These are phyloP conservation scores for Dioscorea alata DNA, from an alignment of 106 monocot species.

Conservation along the genomic window DNA sequence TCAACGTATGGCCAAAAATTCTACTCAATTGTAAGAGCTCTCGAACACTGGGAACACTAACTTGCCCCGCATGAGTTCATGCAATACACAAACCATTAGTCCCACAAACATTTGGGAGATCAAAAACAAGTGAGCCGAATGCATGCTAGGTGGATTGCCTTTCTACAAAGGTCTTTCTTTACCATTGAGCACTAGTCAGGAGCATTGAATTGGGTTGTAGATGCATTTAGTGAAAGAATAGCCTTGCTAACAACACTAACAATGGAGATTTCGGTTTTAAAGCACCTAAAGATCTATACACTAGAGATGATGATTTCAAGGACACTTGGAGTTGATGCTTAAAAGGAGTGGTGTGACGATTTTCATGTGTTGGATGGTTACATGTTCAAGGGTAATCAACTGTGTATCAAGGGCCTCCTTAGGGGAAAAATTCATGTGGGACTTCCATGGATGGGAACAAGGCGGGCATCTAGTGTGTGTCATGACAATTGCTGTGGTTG, in stretches of 20 bases:
- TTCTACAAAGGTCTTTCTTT: neutral
- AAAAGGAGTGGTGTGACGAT: neutral
- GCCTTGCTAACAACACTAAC: neutral
- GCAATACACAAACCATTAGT: neutral
- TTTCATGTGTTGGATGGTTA: neutral
- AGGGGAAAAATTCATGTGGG: neutral
- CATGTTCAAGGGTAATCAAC: neutral
- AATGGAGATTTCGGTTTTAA: neutral
- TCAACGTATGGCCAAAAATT: neutral
- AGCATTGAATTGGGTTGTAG: neutral
- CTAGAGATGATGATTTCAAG: neutral
- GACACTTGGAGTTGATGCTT: neutral
- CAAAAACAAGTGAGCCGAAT: neutral
- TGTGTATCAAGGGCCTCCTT: neutral
- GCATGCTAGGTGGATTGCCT: neutral
- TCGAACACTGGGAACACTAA: constrained; percentile 1
- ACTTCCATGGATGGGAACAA: neutral
- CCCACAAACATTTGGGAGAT: neutral
- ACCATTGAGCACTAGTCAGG: neutral
- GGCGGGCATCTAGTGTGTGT: neutral
- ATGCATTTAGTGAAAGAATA: neutral
- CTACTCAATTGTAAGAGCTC: neutral
- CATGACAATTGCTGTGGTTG: neutral
- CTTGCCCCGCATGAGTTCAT: neutral
- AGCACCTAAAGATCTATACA: neutral